phyloP scores from a whole-genome alignment of 2,329 filamentous ascomycete genomes.

The Fusarium veterinarium region DNA sequence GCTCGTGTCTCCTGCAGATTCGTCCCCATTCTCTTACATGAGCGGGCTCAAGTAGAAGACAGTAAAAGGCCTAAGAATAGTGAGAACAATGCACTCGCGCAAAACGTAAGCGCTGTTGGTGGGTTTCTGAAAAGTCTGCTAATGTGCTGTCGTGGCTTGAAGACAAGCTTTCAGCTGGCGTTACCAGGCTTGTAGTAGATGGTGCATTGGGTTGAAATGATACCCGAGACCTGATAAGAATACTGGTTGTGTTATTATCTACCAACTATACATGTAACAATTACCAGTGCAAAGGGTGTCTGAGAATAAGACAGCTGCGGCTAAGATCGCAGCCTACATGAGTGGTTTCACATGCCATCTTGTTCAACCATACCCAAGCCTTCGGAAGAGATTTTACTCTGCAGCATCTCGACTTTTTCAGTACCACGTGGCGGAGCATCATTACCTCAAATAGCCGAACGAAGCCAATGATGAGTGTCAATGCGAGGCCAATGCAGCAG shows the following conservation, averaged over 20 bases:
- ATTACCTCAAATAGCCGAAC: not conserved
- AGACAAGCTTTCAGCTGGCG: not conserved
- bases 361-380: not conserved
- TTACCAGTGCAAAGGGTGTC: rapidly evolving
- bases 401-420: not conserved
- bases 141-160: not conserved
- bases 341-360: not conserved
- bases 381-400: not conserved
- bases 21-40: not conserved
- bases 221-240: not conserved
- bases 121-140: not conserved
- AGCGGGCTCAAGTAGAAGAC: not conserved
- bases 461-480: not conserved
- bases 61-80: not conserved
- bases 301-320: not conserved
- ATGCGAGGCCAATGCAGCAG: not conserved
- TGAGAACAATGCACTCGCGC: not conserved
- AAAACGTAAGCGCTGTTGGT: not conserved
- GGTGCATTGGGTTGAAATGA: rapidly evolving
- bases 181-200: rapidly evolving
- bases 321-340: not conserved
- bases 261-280: not conserved
- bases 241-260: not conserved
- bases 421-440: not conserved
- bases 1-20: not conserved